phyloP scores from a whole-genome alignment of 1,284 basidiomycete species.

The Boletellus deceptivus region DNA sequence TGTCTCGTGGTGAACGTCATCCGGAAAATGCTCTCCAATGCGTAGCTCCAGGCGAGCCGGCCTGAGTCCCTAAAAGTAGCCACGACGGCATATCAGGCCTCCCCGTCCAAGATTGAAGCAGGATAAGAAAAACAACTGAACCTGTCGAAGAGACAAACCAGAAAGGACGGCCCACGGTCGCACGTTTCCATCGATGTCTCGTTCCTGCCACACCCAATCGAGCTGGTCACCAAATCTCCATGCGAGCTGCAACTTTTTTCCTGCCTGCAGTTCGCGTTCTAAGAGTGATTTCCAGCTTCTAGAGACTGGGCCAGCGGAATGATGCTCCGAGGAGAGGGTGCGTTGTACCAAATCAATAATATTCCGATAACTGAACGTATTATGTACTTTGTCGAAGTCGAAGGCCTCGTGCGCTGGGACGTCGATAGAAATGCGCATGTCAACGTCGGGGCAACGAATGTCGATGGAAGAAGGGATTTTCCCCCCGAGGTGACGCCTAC shows the following conservation, averaged over 20 bases:
- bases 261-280: conserved; percentile 49
- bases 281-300: conserved; percentile 64
- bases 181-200: conserved; percentile 58
- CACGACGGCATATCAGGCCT: conserved; percentile 10
- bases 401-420: conserved; percentile 20
- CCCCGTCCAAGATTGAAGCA: background rate
- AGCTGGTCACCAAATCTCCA: conserved; percentile 72
- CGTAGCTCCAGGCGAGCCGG: conserved; percentile 70
- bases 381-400: conserved; percentile 34
- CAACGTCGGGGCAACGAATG: conserved; percentile 35
- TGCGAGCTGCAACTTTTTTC: conserved; percentile 66
- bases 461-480: conserved; percentile 44
- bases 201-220: conserved; percentile 79
- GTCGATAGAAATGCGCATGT: conserved; percentile 38
- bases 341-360: conserved; percentile 58
- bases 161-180: conserved; percentile 73
- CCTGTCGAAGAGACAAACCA: conserved; percentile 70
- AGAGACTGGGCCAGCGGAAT: conserved; percentile 6
- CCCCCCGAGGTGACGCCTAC: conserved; percentile 63
- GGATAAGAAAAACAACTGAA: conserved; percentile 23
- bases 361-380: conserved; percentile 57
- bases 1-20: conserved; percentile 51
- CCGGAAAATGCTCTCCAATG: conserved; percentile 63
- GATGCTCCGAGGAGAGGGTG: conserved; percentile 45
- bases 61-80: conserved; percentile 40